Conservation (phyloP, 768 basidiomycete genomes). For the Boletus rubropictus region DNA sequence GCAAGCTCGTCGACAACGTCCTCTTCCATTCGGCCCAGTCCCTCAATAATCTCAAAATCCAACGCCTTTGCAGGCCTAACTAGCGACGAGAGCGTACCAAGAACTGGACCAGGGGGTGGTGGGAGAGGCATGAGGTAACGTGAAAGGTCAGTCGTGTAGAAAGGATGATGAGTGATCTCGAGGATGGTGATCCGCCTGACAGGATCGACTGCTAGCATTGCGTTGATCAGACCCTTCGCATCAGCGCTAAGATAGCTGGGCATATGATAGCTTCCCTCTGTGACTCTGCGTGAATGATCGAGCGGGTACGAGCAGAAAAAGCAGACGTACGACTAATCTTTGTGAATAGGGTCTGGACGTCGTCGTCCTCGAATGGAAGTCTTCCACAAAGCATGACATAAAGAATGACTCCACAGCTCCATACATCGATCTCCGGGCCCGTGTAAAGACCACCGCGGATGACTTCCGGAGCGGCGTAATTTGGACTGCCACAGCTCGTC, state of each 20-base stretch:
- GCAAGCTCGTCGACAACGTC: conserved; percentile 83
- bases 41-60: conserved; percentile 85
- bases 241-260: conserved; percentile 77
- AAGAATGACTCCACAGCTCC: conserved; percentile 98
- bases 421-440: conserved; percentile 97
- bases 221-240: conserved; percentile 70
- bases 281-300: not conserved
- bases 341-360: conserved; percentile 86
- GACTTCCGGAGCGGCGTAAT: conserved; percentile 98
- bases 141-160: conserved; percentile 81
- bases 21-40: conserved; percentile 87
- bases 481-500: conserved; percentile 96
- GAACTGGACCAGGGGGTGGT: conserved; percentile 67
- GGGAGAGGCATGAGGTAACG: conserved; percentile 84
- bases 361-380: conserved; percentile 96
- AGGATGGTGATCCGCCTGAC: conserved; percentile 91
- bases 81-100: conserved; percentile 67
- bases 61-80: conserved; percentile 62
- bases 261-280: conserved; percentile 83
- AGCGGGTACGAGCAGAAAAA: too few relatives aligned
- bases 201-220: conserved; percentile 93
- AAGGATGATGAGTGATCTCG: conserved; percentile 87
- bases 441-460: conserved; percentile 93
- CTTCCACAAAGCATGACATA: conserved; percentile 96
- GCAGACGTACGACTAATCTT: conserved; percentile 78